A percentile compares a stretch with the other conserved stretches of the same genome.
phyloP scores from a whole-genome alignment of 352 stramenopile species.

The Globisporangium lucens region DNA sequence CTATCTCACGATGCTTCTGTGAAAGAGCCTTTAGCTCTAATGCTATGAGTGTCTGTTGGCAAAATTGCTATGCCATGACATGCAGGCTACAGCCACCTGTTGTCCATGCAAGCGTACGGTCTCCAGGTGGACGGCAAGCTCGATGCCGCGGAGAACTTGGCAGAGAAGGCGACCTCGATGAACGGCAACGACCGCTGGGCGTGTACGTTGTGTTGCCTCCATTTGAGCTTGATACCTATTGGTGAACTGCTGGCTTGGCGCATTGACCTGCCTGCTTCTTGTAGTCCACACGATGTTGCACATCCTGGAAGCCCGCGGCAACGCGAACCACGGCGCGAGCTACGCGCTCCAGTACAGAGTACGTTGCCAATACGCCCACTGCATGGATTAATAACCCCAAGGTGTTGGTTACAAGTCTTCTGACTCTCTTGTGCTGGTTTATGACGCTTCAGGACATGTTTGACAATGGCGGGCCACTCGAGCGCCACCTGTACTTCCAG shows the following conservation, averaged over 20 bases:
- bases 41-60: background rate
- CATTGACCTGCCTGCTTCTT: background rate
- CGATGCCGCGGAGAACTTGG: slow-evolving; percentile 62
- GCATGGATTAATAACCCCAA: no score
- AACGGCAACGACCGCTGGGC: slow-evolving; percentile 83
- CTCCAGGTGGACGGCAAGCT: slow-evolving; percentile 61
- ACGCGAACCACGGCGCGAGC: slow-evolving; percentile 82
- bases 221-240: background rate
- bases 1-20: background rate
- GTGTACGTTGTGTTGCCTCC: slow-evolving; percentile 43
- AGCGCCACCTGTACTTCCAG: slow-evolving; percentile 78
- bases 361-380: background rate
- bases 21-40: background rate
- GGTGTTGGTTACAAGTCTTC: no score
- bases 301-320: slow-evolving; percentile 69
- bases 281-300: slow-evolving; percentile 81
- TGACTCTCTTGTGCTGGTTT: no score
- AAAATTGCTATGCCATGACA: background rate
- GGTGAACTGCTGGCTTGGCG: background rate
- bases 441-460: slow-evolving; percentile 43
- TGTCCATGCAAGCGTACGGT: slow-evolving; percentile 84
- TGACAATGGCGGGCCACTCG: slow-evolving; percentile 68
- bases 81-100: slow-evolving; percentile 73
- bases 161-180: slow-evolving; percentile 81
- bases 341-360: slow-evolving; percentile 79